Conservation (phyloP, 768 basidiomycete genomes). For the Leccinum incarnatum region DNA sequence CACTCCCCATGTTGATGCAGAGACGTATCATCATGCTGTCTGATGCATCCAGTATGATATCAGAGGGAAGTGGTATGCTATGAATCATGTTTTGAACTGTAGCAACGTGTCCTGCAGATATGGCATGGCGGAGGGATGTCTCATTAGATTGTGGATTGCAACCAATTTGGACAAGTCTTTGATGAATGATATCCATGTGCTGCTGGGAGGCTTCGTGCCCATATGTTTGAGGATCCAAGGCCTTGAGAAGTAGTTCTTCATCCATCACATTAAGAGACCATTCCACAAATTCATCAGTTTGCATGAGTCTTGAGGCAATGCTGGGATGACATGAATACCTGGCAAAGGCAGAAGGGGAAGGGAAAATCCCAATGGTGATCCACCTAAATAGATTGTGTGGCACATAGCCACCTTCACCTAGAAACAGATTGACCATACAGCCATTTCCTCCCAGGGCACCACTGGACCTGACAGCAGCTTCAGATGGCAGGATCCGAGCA, state of each 20-base stretch:
- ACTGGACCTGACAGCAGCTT: not conserved
- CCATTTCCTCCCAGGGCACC: fast-evolving
- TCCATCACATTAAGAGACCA: not conserved
- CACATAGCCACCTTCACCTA: not conserved
- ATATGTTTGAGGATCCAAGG: not conserved
- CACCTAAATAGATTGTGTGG: not conserved
- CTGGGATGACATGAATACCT: too few species aligned
- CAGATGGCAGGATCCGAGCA: not conserved
- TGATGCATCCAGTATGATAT: not conserved
- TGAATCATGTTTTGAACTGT: not conserved
- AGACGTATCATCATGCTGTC: not conserved
- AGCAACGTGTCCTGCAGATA: not conserved
- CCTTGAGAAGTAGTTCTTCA: not conserved
- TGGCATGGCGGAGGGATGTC: not conserved
- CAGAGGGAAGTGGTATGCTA: not conserved
- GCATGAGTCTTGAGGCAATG: not conserved
- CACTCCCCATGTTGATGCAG: not conserved
- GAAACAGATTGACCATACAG: not conserved
- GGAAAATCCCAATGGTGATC: too few species aligned
- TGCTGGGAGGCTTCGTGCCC: not conserved
- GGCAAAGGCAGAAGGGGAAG: too few species aligned
- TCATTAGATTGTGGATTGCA: not conserved
- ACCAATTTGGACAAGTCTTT: not conserved
- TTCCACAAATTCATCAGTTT: not conserved
- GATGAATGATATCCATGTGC: not conserved